Base-by-base conservation (phyloP, 148 eudicot genomes). In the Nepenthes mirabilis region DNA sequence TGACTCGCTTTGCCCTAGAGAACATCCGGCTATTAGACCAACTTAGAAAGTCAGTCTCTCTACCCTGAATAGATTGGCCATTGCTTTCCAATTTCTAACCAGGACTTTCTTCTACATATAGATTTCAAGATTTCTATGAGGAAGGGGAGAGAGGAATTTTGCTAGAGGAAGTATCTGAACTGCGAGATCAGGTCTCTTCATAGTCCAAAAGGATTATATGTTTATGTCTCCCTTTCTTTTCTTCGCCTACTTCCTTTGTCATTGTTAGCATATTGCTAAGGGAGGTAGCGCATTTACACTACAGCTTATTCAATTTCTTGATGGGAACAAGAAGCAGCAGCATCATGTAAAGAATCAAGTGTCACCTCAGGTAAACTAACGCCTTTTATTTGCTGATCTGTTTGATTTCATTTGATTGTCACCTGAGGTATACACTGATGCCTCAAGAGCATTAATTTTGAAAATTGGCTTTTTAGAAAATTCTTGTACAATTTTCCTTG, bases 71-170 rank as follows among this genome's bases (percentile, higher is more conserved):
- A 14, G 36, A 9, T 52, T 52, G 34, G 50, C 11, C 37, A 5
- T 4, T 60, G 9, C 52, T 52, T 12, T 11, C 52, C 12, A 10
- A n/a, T 5, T 10, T 49, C 37, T 34, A 33, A 33, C 10, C 36
- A 11, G 35, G 33, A 8, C 8, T 67, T 54, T 68, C 56, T 63
- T 48, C 59, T 40, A 50, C 13, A 56, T 53, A 1, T 49, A 93
- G 99, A 52, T 93, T 65, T 74, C 99, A 93, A 71, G 99, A 86
- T 63, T 93, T 89, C 51, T 88, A 89, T 58, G 97, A 83, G 80
- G 96, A 93, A 76, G 99, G 99, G 37, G 99, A 93, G 77, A 84
- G 91, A 67, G 99, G 86, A 53, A 75, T 89, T 72, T 67, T 93
- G 59, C 69, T 93, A 56, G 67, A 66, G 55, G 99, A 93, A 74